A percentile compares a stretch with the other conserved stretches of the same genome.
Conservation (phyloP, 2,329 filamentous ascomycete genomes). For the Zalaria sp. region DNA sequence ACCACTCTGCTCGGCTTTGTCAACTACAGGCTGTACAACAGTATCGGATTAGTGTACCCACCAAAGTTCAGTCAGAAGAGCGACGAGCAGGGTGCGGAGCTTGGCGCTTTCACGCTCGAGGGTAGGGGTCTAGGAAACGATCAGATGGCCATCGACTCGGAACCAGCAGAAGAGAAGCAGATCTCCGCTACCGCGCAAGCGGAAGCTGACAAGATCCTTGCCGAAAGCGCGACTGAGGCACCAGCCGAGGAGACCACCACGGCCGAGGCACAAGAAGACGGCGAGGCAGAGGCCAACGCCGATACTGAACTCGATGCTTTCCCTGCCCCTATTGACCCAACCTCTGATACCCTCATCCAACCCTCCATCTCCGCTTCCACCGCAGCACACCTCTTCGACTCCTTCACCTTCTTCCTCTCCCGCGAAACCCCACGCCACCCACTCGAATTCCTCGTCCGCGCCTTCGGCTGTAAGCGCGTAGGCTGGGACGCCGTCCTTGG, state of each 20-base stretch:
- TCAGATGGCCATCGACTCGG: constrained; percentile 11
- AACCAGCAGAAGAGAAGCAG: constrained; percentile 1
- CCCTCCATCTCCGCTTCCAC: constrained; percentile 50
- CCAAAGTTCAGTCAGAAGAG: constrained; percentile 81
- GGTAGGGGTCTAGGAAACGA: constrained; percentile 43
- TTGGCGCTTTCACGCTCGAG: constrained; percentile 83
- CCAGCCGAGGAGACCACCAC: constrained; percentile 12
- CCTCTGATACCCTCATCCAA: constrained; percentile 76
- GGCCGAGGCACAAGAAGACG: constrained; percentile 22
- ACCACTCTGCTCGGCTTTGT: constrained; percentile 90
- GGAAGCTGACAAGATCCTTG: constrained; percentile 31
- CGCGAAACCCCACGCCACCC: constrained; percentile 84
- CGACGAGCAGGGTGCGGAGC: constrained; percentile 79
- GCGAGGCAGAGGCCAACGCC: constrained; percentile 19
- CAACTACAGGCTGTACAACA: constrained; percentile 89
- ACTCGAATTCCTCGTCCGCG: constrained; percentile 81
- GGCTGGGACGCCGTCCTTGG: constrained; percentile 89
- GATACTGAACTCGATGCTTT: constrained; percentile 69
- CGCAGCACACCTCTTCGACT: constrained; percentile 65
- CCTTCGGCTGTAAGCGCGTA: constrained; percentile 90
- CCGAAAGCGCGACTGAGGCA: constrained; percentile 6
- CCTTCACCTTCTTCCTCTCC: constrained; percentile 84
- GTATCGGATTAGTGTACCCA: constrained; percentile 83
- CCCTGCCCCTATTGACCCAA: constrained; percentile 58
- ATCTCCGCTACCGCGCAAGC: constrained; percentile 30